Evolutionary conservation across 2,329 filamentous ascomycete species (phyloP).

Genomic region (Colletotrichum scovillei): DNA sequence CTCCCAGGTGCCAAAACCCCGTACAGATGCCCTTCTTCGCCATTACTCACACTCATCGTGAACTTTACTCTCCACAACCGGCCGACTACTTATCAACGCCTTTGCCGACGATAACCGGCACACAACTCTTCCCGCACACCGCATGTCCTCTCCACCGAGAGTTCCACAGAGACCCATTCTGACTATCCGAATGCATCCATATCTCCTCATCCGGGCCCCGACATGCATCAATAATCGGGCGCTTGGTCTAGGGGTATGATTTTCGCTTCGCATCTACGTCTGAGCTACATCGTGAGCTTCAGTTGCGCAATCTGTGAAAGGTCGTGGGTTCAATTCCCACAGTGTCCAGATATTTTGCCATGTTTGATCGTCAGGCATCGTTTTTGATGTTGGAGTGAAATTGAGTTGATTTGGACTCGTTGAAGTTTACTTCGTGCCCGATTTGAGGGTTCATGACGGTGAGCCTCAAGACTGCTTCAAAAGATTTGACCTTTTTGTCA

Average conservation of each 20-base stretch:
- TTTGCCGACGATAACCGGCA: neutral
- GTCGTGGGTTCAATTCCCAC: conserved; percentile 14
- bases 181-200: neutral
- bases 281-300: neutral
- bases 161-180: neutral
- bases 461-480: too few species aligned
- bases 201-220: rapidly evolving
- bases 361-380: rapidly evolving
- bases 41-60: too few species aligned
- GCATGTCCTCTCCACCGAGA: neutral
- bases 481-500: too few species aligned
- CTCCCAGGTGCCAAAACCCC: too few species aligned
- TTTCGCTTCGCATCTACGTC: conserved; percentile 3
- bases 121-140: neutral
- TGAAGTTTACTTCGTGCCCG: too few species aligned
- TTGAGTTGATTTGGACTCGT: too few species aligned
- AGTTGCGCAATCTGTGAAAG: conserved; percentile 1
- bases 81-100: neutral
- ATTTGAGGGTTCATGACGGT: too few species aligned
- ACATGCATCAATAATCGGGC: neutral
- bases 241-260: conserved; percentile 15
- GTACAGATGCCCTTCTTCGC: too few species aligned
- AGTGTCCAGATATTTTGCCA: neutral
- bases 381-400: neutral
- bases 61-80: too few species aligned